Conservation (phyloP, 495 filamentous ascomycete genomes). For the Aspergillus biplanus region DNA sequence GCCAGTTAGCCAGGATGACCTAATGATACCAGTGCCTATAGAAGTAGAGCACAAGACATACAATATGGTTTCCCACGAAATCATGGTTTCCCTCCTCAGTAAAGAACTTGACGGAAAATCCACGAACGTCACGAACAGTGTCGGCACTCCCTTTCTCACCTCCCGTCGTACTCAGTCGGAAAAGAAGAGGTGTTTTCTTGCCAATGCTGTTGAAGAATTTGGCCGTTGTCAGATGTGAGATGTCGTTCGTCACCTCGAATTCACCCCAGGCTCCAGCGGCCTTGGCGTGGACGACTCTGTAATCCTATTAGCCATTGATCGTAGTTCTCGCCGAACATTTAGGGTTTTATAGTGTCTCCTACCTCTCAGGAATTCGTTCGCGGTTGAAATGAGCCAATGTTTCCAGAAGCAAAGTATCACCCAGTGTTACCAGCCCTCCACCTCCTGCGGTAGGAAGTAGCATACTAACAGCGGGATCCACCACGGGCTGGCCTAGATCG, state of each 20-base stretch:
- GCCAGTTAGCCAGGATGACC: background rate
- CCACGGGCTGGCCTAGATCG: slow-evolving; percentile 30
- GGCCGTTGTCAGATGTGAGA: slow-evolving; percentile 45
- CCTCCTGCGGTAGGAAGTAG: slow-evolving; percentile 35
- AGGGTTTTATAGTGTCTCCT: slow-evolving; percentile 8
- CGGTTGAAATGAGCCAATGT: slow-evolving; percentile 60
- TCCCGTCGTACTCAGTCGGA: slow-evolving; percentile 68
- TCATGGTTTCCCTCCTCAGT: slow-evolving; percentile 81
- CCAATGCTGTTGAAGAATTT: slow-evolving; percentile 54
- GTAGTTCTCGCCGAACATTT: background rate
- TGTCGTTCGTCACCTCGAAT: slow-evolving; percentile 63
- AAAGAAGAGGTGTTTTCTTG: slow-evolving; percentile 63
- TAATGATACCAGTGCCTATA: no score
- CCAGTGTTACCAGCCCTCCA: slow-evolving; percentile 31
- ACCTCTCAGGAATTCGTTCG: slow-evolving; percentile 53
- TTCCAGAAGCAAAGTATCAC: slow-evolving; percentile 35
- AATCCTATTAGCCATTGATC: slow-evolving; percentile 3
- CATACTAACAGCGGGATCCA: slow-evolving; percentile 31
- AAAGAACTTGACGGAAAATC: slow-evolving; percentile 75
- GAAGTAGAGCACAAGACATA: slow-evolving; percentile 19
- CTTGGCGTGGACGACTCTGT: slow-evolving; percentile 66
- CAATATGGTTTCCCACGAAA: slow-evolving; percentile 41
- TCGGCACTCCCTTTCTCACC: slow-evolving; percentile 68
- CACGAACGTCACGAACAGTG: slow-evolving; percentile 66
- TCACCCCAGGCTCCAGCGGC: slow-evolving; percentile 63